Percentiles rank a stretch among this genome's conserved stretches.
phyloP scores from a whole-genome alignment of 208 protist species.

The Leishmania braziliensis region DNA sequence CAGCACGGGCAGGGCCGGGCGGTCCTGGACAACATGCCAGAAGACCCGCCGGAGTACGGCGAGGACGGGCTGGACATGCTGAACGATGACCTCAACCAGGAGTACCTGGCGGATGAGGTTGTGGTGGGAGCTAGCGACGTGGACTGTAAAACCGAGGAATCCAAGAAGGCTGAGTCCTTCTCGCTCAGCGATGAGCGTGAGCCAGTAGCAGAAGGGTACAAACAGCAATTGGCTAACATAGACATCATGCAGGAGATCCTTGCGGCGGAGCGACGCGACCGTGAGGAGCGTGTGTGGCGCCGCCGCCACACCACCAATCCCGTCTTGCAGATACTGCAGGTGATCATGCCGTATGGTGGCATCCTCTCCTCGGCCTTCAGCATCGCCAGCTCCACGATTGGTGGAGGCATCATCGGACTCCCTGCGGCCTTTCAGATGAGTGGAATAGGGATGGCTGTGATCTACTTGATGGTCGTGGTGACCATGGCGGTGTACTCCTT shows the following conservation, averaged over 20 bases:
- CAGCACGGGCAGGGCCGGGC: neutral
- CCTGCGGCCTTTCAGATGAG: constrained; percentile 59
- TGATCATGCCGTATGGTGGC: constrained; percentile 57
- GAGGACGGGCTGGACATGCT: constrained; percentile 42
- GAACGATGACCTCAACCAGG: constrained; percentile 19
- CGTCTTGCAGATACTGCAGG: constrained; percentile 34
- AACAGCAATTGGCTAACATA: neutral
- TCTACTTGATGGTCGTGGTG: constrained; percentile 37
- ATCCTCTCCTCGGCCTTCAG: constrained; percentile 54
- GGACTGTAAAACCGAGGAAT: neutral
- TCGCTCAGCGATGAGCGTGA: constrained; percentile 6
- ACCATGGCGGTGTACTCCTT: constrained; percentile 64
- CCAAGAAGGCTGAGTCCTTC: neutral
- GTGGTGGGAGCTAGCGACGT: neutral
- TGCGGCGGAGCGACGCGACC: constrained; percentile 21
- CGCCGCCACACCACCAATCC: constrained; percentile 51
- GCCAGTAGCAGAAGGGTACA: neutral
- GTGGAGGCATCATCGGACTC: constrained; percentile 66
- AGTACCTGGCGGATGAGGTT: constrained; percentile 8
- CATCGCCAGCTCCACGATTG: constrained; percentile 66
- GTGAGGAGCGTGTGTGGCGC: constrained; percentile 34
- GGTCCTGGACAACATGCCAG: constrained; percentile 24
- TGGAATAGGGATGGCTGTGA: constrained; percentile 45
- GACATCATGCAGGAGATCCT: constrained; percentile 32
- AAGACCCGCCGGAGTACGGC: constrained; percentile 44